Base-by-base conservation (phyloP, 83 land plant genomes). In the Diphasiastrum complanatum region DNA sequence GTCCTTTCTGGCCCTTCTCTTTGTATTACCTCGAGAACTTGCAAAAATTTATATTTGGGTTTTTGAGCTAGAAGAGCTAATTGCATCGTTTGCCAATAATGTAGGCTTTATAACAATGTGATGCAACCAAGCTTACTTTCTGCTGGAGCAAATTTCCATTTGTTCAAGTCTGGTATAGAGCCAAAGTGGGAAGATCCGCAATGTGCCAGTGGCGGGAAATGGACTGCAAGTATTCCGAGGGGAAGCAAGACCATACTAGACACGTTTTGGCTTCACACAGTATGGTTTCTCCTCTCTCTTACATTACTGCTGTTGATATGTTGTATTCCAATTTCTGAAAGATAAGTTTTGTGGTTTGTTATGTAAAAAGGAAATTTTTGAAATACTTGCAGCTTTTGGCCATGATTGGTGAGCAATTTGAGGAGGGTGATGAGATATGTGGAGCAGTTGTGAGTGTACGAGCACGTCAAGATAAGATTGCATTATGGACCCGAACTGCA, bases 131-230 rank as follows among this genome's bases (percentile, higher is more conserved):
- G 75, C 63, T 75, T 73, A 65, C 28, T 83, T 53, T 34, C 36
- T 28, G 33, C 40, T 12, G 81, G 86, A 12, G 78, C 81, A 1
- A 95, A 91, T 67, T 83, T 91, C 24, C 68, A 87, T 53, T 91
- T 89, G 59, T 91, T 91, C 74, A 91, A 91, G 63, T 28, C 69
- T 29, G 87, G 91, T 69, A 85, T 91, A 60, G 87, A 82, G 70
- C 97, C 95, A 24, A 85, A 85, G 67, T 91, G 97, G 97, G 95
- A 91, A 58, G 97, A 87, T 35, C 97, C 95, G 23, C 71, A 81
- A 55, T 91, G 97, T 73, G 83, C 97, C 22, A 74, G 80, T 61
- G 97, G 97, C 29, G 97, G 90, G 16, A 87, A 85, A 69, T 91
- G 97, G 90, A 85, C 87, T 30, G 64, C 81, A 4, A 71, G 8